phyloP scores from a whole-genome alignment of 257 asterid species.

The Gynochthodes officinalis region DNA sequence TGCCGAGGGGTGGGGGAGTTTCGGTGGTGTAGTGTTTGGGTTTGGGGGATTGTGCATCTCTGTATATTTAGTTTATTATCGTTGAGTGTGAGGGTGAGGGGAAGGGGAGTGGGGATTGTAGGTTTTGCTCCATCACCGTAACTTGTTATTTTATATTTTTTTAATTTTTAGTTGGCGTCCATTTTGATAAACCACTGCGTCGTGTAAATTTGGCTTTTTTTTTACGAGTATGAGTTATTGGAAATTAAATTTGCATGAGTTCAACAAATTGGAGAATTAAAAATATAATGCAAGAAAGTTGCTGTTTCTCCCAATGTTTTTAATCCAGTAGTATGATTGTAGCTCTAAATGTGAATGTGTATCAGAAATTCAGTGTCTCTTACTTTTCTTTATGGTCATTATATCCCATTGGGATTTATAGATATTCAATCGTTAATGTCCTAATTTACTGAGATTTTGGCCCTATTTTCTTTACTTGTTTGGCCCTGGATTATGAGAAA shows the following conservation, averaged over 20 bases:
- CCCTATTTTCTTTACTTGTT: not conserved
- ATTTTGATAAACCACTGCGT: not conserved
- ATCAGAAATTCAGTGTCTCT: not conserved
- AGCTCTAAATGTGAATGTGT: too few relatives aligned
- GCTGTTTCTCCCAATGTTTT: not conserved
- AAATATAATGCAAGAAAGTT: not conserved
- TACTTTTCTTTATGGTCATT: too few relatives aligned
- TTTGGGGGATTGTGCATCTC: too few relatives aligned
- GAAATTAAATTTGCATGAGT: not conserved
- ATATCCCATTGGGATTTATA: too few relatives aligned
- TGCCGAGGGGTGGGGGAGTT: too few relatives aligned
- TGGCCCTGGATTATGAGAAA: not conserved
- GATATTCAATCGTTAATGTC: not conserved
- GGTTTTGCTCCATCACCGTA: not conserved
- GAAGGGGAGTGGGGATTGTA: not conserved
- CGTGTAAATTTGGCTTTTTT: too few relatives aligned
- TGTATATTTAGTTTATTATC: not conserved
- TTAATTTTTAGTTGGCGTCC: not conserved
- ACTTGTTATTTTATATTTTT: too few relatives aligned
- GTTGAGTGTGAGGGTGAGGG: not conserved
- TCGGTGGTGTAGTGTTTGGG: too few relatives aligned
- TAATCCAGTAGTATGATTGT: not conserved
- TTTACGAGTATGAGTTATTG: too few relatives aligned
- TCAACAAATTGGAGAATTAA: not conserved
- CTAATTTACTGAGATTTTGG: not conserved